phyloP scores from a whole-genome alignment of 805 yeast genomes.

The Cyberlindnera mrakii region DNA sequence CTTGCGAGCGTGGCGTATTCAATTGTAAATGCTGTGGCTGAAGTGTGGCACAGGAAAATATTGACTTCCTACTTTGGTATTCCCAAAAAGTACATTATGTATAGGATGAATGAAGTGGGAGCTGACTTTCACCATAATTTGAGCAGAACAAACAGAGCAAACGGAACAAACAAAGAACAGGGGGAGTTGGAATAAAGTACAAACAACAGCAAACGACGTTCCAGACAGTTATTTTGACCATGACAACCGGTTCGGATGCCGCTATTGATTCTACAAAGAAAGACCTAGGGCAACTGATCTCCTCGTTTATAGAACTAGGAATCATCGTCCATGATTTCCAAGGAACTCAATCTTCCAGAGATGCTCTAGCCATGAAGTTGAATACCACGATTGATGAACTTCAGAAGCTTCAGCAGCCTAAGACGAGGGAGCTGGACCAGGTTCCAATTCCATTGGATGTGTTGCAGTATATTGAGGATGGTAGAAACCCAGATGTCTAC shows the following conservation, averaged over 20 bases:
- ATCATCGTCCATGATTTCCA: constrained; percentile 91
- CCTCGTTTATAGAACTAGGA: constrained; percentile 66
- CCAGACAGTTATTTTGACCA: too few species aligned
- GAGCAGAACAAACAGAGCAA: too few species aligned
- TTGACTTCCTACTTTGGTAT: constrained; percentile 3
- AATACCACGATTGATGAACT: constrained; percentile 38
- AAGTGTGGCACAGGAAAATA: constrained; percentile 3
- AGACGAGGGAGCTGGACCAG: constrained; percentile 29
- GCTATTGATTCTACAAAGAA: neutral
- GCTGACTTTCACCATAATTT: too few species aligned
- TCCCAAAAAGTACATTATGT: neutral
- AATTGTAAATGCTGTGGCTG: constrained; percentile 5
- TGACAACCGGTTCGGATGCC: neutral
- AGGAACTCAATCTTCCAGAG: constrained; percentile 76
- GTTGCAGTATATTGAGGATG: constrained; percentile 89
- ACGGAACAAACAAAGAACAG: too few species aligned
- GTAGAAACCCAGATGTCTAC: constrained; percentile 94
- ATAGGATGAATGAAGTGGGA: neutral
- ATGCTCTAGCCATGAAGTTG: constrained; percentile 37
- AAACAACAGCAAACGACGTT: too few species aligned
- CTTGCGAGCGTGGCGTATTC: neutral
- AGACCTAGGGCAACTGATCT: neutral
- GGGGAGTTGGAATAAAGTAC: too few species aligned
- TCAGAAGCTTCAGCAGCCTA: constrained; percentile 25
- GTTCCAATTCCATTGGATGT: constrained; percentile 74